Evolutionary conservation across 768 basidiomycete species (phyloP), one percentile per base, ranked within the genome.

Genomic region (Solioccasus polychromus): DNA sequence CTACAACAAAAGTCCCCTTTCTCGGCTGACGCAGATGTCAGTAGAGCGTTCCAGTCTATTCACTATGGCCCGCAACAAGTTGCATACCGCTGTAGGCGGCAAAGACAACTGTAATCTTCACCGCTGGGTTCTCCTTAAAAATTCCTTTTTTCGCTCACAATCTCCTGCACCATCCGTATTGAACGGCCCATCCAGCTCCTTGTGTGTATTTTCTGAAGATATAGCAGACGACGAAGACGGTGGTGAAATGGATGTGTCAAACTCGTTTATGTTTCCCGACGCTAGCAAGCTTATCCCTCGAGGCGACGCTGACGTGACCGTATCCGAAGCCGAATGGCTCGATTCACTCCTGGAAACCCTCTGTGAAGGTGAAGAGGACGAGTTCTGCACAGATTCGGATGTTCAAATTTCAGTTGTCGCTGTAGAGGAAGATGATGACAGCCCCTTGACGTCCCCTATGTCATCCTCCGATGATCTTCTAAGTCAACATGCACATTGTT

Each of bases 71-170:
- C 84, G 80, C 60, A 76, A 72, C 70, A 89, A 91, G 74, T 74
- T 91, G 71, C 79, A 82, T 53, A 64, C 76, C 53, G 83, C 79
- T 59, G 63, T 77, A 57, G 75, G 75, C 45, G 65, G 72, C 55
- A 82, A 77, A 70, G 84, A 86, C 71, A 79, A 68, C 53, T 75
- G 77, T 73, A 87, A 80, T 69, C 77, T 91, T 70, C 86, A 88
- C 61, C 86, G 88, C 62, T 89, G 85, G 86, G 88, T 92, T 42
- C 75, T 92, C 47, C 76, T 91, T 62, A 90, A 90, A 83, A 92
- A 91, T 65, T 88, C 85, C 24, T 76, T 89, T 51, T 67, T 79
- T 54, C 74, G 73, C 55, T 75, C 81, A 50, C 73, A 77, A 41
- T 69, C 73, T 52, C 50, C 68, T 54, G 37, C 72, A 43, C 58